A percentile compares a stretch with the other conserved stretches of the same genome.
Conservation (phyloP, 371 early-diverging fungal species). For the Neoconidiobolus thromboides region DNA sequence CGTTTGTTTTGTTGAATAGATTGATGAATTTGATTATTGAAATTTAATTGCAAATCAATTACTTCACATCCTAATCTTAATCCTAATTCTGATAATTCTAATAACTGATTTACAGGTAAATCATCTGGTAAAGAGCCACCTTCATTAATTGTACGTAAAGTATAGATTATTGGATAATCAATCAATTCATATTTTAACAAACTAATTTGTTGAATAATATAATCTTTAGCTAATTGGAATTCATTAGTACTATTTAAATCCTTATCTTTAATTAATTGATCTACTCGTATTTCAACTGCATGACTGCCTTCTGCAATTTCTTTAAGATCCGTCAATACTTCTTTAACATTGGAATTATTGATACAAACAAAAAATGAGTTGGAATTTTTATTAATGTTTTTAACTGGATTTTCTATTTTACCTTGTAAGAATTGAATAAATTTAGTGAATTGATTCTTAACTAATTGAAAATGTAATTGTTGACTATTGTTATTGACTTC, state of each 20-base stretch:
- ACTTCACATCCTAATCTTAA: constrained; percentile 82
- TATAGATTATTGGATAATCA: constrained; percentile 71
- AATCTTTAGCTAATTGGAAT: constrained; percentile 16
- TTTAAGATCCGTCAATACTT: constrained; percentile 22
- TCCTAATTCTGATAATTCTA: constrained; percentile 37
- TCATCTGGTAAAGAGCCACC: constrained; percentile 68
- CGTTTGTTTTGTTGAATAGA: constrained; percentile 29
- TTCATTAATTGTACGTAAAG: constrained; percentile 73
- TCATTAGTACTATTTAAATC: constrained; percentile 2
- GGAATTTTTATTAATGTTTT: too few relatives aligned
- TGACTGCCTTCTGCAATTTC: constrained; percentile 58
- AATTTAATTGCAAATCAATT: constrained; percentile 71
- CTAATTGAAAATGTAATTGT: constrained; percentile 20
- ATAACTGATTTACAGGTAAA: constrained; percentile 34
- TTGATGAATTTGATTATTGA: constrained; percentile 19
- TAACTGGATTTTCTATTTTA: constrained; percentile 4
- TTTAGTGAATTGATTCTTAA: too few relatives aligned
- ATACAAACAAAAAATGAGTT: constrained; percentile 72
- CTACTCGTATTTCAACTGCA: constrained; percentile 86
- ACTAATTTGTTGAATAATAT: constrained; percentile 54
- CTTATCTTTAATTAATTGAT: constrained; percentile 30
- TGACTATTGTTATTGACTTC: constrained; percentile 29
- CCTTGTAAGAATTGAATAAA: constrained; percentile 17
- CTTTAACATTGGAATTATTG: constrained; percentile 52
- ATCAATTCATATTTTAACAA: constrained; percentile 44